Base-by-base conservation (phyloP, 2,329 filamentous ascomycete genomes). In the Epichloe sibirici region DNA sequence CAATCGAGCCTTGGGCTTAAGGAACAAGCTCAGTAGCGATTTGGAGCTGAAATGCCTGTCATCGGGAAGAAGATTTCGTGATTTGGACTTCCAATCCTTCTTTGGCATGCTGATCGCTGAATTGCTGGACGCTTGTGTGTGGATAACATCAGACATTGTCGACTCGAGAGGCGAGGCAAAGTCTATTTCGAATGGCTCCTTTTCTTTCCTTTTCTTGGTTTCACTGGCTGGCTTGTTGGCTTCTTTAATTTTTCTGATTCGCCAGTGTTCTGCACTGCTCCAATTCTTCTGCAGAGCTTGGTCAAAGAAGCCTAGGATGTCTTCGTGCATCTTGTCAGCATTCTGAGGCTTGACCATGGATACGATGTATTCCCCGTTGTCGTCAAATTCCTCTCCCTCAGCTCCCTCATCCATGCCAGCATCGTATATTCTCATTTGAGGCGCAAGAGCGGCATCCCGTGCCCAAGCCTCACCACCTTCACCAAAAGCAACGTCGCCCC, bases 41-140 rank as follows among this genome's bases (percentile, higher is more conserved):
- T 86, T 87, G 8, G 91, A 97, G 71, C 90, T 95, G 74, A 98
- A 97, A 66, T 97, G 90, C 69, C 96, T 96, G 71, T 98, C 93
- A 63, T 98, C 93, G 2, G 94, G 91, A 4, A 98, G 81, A 3
- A 98, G 77, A 65, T 98, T 95, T 48, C 89, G 81, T 1, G 86
- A 90, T 69, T 95, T 95, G 40, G 88, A 93, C 67, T 88, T 93
- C 89, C 91, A 94, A 67, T 97, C 90, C 59, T 90, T 88, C 72
- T 95, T 96, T 17, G 91, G 86, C 59, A 98, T 68, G 46, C 83
- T 88, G 59, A 97, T 95, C 40, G 82, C 78, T 4, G 86, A 79
- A 65, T 90, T 94, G 50, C 84, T 88, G 17, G 83, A 77, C 6
- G 91, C 89, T 54, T 85, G 83, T 0, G 86, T 93, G 68, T 91